Evolutionary conservation across 768 basidiomycete species (phyloP), one percentile per base, ranked within the genome.

Genomic region (Russula brevipes): DNA sequence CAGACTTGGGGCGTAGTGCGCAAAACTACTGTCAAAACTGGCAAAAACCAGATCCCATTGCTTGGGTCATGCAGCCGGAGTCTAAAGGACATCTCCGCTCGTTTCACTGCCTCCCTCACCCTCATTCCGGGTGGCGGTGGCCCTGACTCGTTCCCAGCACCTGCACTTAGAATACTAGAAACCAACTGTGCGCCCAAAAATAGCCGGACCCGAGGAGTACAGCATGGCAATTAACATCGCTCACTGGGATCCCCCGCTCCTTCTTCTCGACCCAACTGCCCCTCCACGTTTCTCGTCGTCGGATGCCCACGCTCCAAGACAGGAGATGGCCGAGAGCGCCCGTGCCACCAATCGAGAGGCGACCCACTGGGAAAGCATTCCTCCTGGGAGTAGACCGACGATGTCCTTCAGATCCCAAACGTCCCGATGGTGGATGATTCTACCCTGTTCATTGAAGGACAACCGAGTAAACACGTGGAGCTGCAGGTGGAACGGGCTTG

Each of bases 321-420:
- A 57, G 46, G 57, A 64, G 42, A 63, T 14, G 33, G 42, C n/a
- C 39, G 65, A 64, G 36, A 66, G 62, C 19, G 36, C 79, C 60
- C 78, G 77, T 35, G 86, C 88, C 1, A 82, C 78, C 33, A 87
- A 73, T 53, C 89, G 80, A 53, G 84, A 80, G 52, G 79, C 79
- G 54, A 91, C 77, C 88, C 88, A 91, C 65, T 88, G 83, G 1
- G 81, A 81, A 49, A 86, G 73, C 9, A 83, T 80, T 63, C 84
- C 80, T 4, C 89, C 88, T 4, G 89, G 89, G 9, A 90, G 71
- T 45, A 91, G 80, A 42, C 85, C 84, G 69, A 90, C 77, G 61
- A 92, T 76, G 70, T 93, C 91, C 71, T 86, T 84, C 47, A 89
- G 78, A 68, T 92, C 89, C 88, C 88, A 91, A 44, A 88, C 79